A percentile compares a stretch with the other conserved stretches of the same genome.
Conservation (phyloP, 805 yeast genomes). For the Candida maesae region DNA sequence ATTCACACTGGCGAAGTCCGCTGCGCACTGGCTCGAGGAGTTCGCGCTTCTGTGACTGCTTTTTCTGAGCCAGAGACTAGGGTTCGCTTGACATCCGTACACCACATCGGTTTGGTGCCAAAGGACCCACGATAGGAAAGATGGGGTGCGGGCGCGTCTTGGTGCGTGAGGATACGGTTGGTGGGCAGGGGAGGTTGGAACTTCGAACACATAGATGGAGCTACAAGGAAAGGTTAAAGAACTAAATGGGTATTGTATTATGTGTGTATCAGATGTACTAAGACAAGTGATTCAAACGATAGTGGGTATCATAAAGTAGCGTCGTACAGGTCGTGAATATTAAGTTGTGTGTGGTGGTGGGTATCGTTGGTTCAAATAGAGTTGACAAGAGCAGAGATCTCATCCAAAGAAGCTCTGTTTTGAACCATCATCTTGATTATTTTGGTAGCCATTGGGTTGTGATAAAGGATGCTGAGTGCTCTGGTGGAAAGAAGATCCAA, state of each 20-base stretch:
- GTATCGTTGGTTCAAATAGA: not conserved
- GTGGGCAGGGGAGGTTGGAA: too few species aligned
- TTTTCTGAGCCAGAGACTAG: conserved; percentile 24
- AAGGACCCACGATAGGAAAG: too few species aligned
- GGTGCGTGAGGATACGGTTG: too few species aligned
- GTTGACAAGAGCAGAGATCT: conserved; percentile 7
- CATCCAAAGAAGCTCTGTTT: conserved; percentile 28
- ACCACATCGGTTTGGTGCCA: conserved; percentile 4
- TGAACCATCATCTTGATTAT: conserved; percentile 30
- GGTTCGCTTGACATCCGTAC: conserved; percentile 28
- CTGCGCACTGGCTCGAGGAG: not conserved
- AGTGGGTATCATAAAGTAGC: conserved; percentile 2
- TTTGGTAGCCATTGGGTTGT: conserved; percentile 16
- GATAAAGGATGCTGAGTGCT: conserved; percentile 22
- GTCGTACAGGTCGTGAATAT: not conserved
- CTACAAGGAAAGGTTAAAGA: not conserved
- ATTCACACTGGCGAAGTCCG: too few species aligned
- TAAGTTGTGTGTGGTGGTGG: not conserved
- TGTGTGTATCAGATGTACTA: too few species aligned
- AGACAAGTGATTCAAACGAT: too few species aligned
- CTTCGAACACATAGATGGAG: too few species aligned
- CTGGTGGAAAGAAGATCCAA: conserved; percentile 30
- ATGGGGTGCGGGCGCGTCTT: too few species aligned
- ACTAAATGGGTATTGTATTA: too few species aligned
- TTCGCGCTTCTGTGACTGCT: conserved; percentile 16